Conservation (phyloP, 768 basidiomycete species). For the Pleurotus salmoneostramineus region DNA sequence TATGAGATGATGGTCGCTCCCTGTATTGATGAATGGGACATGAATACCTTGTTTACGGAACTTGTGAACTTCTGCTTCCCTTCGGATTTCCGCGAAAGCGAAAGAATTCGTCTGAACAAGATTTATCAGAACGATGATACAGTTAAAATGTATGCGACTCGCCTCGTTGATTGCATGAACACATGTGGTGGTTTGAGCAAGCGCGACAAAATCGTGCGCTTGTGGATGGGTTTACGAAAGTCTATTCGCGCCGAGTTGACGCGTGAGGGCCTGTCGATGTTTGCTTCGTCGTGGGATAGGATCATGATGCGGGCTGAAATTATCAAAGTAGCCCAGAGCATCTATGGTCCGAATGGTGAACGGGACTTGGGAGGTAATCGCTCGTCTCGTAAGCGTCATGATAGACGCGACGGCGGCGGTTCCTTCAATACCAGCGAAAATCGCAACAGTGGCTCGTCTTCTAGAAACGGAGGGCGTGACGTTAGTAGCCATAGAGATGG, state of each 20-base stretch:
- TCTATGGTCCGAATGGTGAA: neutral
- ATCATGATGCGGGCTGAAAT: slow-evolving; percentile 22
- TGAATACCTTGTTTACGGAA: slow-evolving; percentile 23
- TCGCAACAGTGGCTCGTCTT: too few relatives aligned
- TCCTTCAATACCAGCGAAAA: too few relatives aligned
- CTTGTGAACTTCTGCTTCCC: slow-evolving; percentile 36
- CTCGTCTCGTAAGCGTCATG: too few relatives aligned
- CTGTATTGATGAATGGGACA: slow-evolving; percentile 18
- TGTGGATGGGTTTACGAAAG: slow-evolving; percentile 27
- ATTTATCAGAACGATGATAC: slow-evolving; percentile 20
- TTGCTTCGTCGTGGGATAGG: slow-evolving; percentile 16
- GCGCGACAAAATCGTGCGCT: slow-evolving; percentile 20
- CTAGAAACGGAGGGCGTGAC: too few relatives aligned
- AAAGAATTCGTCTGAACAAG: slow-evolving; percentile 14
- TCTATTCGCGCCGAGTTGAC: slow-evolving; percentile 24
- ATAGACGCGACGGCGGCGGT: too few relatives aligned
- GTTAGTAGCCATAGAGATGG: too few relatives aligned
- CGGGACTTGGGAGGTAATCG: too few relatives aligned
- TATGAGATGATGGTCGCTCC: slow-evolving; percentile 23
- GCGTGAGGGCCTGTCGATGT: slow-evolving; percentile 21
- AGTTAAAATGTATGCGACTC: slow-evolving; percentile 25
- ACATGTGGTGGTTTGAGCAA: slow-evolving; percentile 25
- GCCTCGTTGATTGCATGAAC: slow-evolving; percentile 25
- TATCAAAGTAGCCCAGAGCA: slow-evolving; percentile 24
- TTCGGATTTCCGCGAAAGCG: slow-evolving; percentile 12